Base-by-base conservation (phyloP, 2,329 filamentous ascomycete species). In the Penicillium sp. region DNA sequence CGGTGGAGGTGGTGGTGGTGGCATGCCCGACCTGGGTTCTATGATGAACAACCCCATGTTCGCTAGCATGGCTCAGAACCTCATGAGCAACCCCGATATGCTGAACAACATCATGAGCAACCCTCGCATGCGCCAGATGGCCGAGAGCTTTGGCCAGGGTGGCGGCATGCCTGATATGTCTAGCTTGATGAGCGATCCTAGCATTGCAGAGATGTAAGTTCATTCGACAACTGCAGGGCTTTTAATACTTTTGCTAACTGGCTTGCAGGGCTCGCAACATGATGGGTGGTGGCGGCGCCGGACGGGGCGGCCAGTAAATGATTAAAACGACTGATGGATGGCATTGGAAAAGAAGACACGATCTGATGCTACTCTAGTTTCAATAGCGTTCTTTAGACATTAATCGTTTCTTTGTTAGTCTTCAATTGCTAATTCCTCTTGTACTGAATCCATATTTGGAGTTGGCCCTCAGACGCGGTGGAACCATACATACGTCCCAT, bases 11-110 rank as follows among this genome's bases (percentile, higher is more conserved):
- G 60, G 46, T 16, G 84, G 79, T 13, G 86, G 82, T 5, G 86
- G 81, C 48, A 94, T 96, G 88, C 91, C 92, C 11, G 92, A 97
- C 71, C 79, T 99, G 22, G 76, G 84, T 58, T 83, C 84, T 57
- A 86, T 99, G 71, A 95, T 97, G 91, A 91, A 80, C 79, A 99
- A 97, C 78, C 94, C 94, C 50, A 97, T 97, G 94, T 95, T 99
- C 76, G 85, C 91, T 45, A 89, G 83, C 76, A 96, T 97, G 91
- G 94, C 94, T 4, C 90, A 96, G 79, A 96, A 90, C 74, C 75
- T 99, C 49, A 97, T 97, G 94, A 90, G 85, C 76, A 96, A 99
- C 76, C 94, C 94, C 0, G 89, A 95, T 9, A 85, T 92, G 79
- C 88, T 97, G 84, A 82, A 80, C 69, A 94, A 91, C 71, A 75